Evolutionary conservation across 2,329 filamentous ascomycete species (phyloP).

Genomic region (Hymenoscyphus salicellus): DNA sequence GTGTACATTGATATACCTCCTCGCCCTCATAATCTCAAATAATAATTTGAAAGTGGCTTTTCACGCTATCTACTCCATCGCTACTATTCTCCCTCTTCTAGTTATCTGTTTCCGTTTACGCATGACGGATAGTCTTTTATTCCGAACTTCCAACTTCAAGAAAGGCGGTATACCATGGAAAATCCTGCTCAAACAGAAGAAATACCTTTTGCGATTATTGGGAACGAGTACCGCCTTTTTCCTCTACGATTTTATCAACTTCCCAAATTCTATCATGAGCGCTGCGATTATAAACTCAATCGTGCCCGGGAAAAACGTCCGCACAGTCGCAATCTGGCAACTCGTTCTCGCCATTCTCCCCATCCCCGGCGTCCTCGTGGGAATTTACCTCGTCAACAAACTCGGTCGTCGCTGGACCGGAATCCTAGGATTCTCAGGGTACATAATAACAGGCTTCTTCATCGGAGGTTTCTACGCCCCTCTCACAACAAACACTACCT

Average conservation of each 20-base stretch:
- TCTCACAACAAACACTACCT: conserved; percentile 26
- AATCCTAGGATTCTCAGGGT: conserved; percentile 33
- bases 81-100: conserved; percentile 35
- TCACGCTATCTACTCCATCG: conserved; percentile 36
- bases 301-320: conserved; percentile 35
- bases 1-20: conserved; percentile 38
- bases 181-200: conserved; percentile 25
- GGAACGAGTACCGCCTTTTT: conserved; percentile 38
- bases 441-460: conserved; percentile 32
- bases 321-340: conserved; percentile 38
- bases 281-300: conserved; percentile 37
- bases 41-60: conserved; percentile 35
- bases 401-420: conserved; percentile 36
- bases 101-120: conserved; percentile 37
- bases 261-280: conserved; percentile 39
- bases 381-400: conserved; percentile 36
- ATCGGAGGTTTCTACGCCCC: conserved; percentile 34
- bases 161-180: conserved; percentile 31
- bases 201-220: conserved; percentile 33
- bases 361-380: conserved; percentile 37
- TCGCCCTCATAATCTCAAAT: conserved; percentile 37
- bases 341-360: conserved; percentile 37
- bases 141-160: conserved; percentile 37
- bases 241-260: conserved; percentile 40
- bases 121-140: conserved; percentile 38